Evolutionary conservation across 1,284 basidiomycete species (phyloP), one percentile per base, ranked within the genome.

Genomic region (Naganishia sp.): DNA sequence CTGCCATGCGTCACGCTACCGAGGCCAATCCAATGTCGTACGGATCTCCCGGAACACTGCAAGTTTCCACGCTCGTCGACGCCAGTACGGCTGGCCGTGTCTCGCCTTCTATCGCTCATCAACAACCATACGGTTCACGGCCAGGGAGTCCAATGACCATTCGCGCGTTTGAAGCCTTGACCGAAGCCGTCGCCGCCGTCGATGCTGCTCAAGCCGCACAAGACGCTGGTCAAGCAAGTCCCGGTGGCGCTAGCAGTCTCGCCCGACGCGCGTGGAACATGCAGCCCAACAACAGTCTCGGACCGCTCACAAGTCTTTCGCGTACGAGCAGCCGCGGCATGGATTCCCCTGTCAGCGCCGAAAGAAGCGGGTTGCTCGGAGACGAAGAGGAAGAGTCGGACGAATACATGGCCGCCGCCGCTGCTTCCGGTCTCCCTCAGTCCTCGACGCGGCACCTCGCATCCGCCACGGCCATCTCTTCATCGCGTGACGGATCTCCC

Each of bases 341-440:
- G 43, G 66, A 67, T 64, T 67, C 66, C 16, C 66, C 66, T 25
- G 60, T 67, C 25, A 63, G 60, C 49, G 60, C 59, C 46, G 66
- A 67, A 42, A 33, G 66, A 31, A 67, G 66, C 33, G 66, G 66
- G 2, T 36, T 55, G 16, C 42, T 52, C 23, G 66, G 55, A 6
- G 66, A 67, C 49, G 65, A 66, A 39, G 66, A 67, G 15, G 61
- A 64, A n/a, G 60, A 63, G 25, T 44, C 42, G 23, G 53, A 64
- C 52, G 61, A 64, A 36, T 53, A 53, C 15, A 42, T 28, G 39
- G 44, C 56, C n/a, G 43, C 39, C 18, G 59, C 59, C 2, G 57
- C 56, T n/a, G 56, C 57, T 5, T 23, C 56, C 18, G 16, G 23
- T 49, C 36, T 16, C 15, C 7, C 39, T 33, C 9, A 31, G 3